Conservation (phyloP, 2,329 filamentous ascomycete genomes). For the Colletotrichum sp. region DNA sequence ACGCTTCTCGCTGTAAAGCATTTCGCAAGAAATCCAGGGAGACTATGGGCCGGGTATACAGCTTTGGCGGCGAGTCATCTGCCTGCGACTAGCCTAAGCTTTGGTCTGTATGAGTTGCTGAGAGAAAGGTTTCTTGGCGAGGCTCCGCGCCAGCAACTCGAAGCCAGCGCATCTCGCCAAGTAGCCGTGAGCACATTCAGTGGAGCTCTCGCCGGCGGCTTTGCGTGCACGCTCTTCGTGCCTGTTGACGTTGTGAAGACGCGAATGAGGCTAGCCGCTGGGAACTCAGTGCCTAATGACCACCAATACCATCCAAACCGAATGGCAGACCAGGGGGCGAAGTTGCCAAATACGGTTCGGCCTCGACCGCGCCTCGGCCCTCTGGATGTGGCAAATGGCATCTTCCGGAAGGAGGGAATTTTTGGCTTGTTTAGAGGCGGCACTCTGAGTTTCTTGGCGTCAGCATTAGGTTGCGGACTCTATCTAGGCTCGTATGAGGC, state of each 20-base stretch:
- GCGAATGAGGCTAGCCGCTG: conserved; percentile 23
- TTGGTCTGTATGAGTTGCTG: background rate
- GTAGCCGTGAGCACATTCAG: background rate
- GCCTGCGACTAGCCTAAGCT: background rate
- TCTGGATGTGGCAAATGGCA: background rate
- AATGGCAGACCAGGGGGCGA: background rate
- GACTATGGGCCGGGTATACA: background rate
- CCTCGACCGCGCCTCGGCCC: background rate
- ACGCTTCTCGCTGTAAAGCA: background rate
- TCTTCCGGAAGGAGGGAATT: background rate
- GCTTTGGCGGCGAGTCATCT: background rate
- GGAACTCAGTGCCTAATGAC: background rate
- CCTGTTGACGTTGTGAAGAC: conserved; percentile 25
- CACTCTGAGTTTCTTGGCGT: background rate
- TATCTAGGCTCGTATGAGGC: background rate
- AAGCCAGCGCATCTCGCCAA: background rate
- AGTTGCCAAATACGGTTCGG: background rate
- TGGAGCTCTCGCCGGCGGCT: conserved; percentile 14
- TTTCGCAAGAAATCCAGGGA: background rate
- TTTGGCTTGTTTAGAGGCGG: background rate
- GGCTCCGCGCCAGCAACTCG: background rate
- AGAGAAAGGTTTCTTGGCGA: background rate
- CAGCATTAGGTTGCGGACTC: background rate
- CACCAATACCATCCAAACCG: background rate
- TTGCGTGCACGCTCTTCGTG: conserved; percentile 17